Percentiles rank a stretch among this genome's conserved stretches.
phyloP scores from a whole-genome alignment of 495 filamentous ascomycete species.

The Penicillium robsamsonii region DNA sequence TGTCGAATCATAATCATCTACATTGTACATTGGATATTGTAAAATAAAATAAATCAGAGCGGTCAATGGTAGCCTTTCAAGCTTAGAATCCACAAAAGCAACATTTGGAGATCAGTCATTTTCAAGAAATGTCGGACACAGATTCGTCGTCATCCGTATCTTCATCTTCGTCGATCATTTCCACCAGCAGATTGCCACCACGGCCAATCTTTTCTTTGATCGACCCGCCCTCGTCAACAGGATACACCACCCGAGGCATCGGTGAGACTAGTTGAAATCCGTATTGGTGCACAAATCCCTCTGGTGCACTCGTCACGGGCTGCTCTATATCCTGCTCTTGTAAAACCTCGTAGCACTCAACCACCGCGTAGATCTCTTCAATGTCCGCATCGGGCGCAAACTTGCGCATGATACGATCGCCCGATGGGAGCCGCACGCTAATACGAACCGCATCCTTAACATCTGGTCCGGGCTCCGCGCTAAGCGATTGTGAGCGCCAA shows the following conservation, averaged over 20 bases:
- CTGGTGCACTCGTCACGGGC: conserved; percentile 48
- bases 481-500: conserved; percentile 71
- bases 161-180: conserved; percentile 60
- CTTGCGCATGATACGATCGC: conserved; percentile 69
- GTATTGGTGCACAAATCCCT: conserved; percentile 74
- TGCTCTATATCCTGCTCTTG: conserved; percentile 28
- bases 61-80: too few relatives aligned
- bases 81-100: not conserved
- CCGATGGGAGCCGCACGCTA: conserved; percentile 72
- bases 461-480: conserved; percentile 62
- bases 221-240: conserved; percentile 59
- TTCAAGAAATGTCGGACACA: conserved; percentile 11
- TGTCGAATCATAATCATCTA: not conserved
- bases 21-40: not conserved
- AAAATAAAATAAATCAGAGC: not conserved
- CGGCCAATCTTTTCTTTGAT: conserved; percentile 72
- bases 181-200: conserved; percentile 87
- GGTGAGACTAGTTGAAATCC: conserved; percentile 76
- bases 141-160: conserved; percentile 32
- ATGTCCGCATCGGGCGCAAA: conserved; percentile 64
- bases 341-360: conserved; percentile 81
- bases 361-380: conserved; percentile 94
- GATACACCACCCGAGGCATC: conserved; percentile 77
- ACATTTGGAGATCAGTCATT: not conserved
- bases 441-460: conserved; percentile 73